Conservation (phyloP, 2,329 filamentous ascomycete species). For the Exserohilum turcica region DNA sequence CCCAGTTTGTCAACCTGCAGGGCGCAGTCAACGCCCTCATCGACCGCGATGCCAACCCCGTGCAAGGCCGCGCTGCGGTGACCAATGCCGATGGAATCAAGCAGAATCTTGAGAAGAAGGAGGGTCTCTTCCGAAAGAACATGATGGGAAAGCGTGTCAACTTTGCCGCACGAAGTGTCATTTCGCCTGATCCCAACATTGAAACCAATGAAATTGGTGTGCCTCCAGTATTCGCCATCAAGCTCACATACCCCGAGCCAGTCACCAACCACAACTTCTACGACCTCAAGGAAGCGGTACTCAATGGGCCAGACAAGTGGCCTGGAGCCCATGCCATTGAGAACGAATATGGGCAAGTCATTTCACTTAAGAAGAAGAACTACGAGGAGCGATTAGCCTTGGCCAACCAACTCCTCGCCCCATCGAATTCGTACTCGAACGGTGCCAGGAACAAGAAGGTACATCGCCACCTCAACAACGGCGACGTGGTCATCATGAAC, state of each 20-base stretch:
- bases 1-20: slow-evolving; percentile 82
- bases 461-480: slow-evolving; percentile 91
- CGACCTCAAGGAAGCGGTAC: slow-evolving; percentile 92
- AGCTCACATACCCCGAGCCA: slow-evolving; percentile 94
- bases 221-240: slow-evolving; percentile 95
- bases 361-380: slow-evolving; percentile 85
- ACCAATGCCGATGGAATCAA: slow-evolving; percentile 93
- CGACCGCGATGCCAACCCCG: slow-evolving; percentile 83
- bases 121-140: slow-evolving; percentile 96
- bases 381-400: slow-evolving; percentile 85
- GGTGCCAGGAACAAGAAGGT: slow-evolving; percentile 93
- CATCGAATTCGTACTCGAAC: slow-evolving; percentile 73
- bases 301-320: slow-evolving; percentile 93
- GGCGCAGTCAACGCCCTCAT: slow-evolving; percentile 91
- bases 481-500: slow-evolving; percentile 98
- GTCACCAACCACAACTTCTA: slow-evolving; percentile 97
- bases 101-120: slow-evolving; percentile 97
- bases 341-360: slow-evolving; percentile 90
- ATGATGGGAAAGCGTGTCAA: slow-evolving; percentile 99
- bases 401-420: slow-evolving; percentile 90
- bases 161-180: slow-evolving; percentile 95
- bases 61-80: slow-evolving; percentile 76
- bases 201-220: slow-evolving; percentile 99
- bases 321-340: slow-evolving; percentile 93
- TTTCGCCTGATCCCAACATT: slow-evolving; percentile 97